These are phyloP conservation scores for Crithidia mellificae DNA, from an alignment of 208 protist species.

Conservation along the genomic window DNA sequence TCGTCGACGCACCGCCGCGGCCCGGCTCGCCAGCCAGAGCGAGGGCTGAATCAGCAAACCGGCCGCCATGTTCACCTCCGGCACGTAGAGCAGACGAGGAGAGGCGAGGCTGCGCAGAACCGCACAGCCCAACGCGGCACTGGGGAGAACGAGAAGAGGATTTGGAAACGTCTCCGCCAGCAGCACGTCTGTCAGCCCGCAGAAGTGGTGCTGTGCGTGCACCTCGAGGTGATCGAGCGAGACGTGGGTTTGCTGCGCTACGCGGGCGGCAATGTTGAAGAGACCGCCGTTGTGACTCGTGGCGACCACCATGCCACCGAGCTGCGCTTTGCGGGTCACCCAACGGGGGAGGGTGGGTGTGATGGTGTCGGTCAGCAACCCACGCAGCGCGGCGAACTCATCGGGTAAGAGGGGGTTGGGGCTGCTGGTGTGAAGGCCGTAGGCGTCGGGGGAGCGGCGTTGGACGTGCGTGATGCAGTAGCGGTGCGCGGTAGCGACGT, in stretches of 20 bases:
- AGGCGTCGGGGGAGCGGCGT: constrained; percentile 36
- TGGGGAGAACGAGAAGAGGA: constrained; percentile 61
- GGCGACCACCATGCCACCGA: constrained; percentile 68
- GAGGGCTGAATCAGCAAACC: constrained; percentile 66
- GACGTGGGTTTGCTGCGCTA: constrained; percentile 63
- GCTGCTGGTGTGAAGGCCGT: constrained; percentile 45
- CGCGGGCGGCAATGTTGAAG: constrained; percentile 77
- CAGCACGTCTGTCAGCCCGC: constrained; percentile 80
- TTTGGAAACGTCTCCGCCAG: constrained; percentile 72
- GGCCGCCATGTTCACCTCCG: constrained; percentile 58
- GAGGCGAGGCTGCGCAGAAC: constrained; percentile 69
- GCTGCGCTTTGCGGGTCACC: constrained; percentile 52
- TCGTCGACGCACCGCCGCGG: constrained; percentile 20
- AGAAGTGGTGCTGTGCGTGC: constrained; percentile 76
- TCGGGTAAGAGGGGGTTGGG: constrained; percentile 76
- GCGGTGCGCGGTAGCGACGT: constrained; percentile 55
- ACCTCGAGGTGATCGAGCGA: constrained; percentile 72
- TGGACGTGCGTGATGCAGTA: constrained; percentile 64
- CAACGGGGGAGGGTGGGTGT: constrained; percentile 52
- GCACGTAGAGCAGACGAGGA: constrained; percentile 67
- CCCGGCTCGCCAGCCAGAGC: constrained; percentile 57
- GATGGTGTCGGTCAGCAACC: constrained; percentile 37
- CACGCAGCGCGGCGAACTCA: constrained; percentile 55
- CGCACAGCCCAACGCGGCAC: constrained; percentile 54
- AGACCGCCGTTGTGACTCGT: constrained; percentile 77